phyloP scores from a whole-genome alignment of 1,284 basidiomycete genomes.

The Termitomyces sp. region DNA sequence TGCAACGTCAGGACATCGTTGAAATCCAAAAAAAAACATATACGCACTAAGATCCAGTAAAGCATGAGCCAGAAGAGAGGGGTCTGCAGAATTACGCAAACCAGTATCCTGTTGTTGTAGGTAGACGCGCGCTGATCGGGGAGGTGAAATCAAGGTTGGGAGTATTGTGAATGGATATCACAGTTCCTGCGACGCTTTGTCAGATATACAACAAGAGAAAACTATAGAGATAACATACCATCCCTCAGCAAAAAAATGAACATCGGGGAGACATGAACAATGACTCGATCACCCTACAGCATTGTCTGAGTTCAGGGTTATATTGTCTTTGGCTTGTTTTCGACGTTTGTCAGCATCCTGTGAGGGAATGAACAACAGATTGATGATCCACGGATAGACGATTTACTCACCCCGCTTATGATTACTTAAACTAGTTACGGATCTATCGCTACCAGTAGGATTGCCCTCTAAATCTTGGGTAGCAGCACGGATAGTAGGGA shows the following conservation, averaged over 20 bases:
- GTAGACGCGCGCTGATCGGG: constrained; percentile 55
- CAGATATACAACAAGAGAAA: not conserved
- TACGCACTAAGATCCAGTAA: constrained; percentile 56
- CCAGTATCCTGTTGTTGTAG: constrained; percentile 51
- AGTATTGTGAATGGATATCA: constrained; percentile 53
- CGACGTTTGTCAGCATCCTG: constrained; percentile 20
- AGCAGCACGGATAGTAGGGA: constrained; percentile 3
- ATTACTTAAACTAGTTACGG: constrained; percentile 14
- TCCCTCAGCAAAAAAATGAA: constrained; percentile 63
- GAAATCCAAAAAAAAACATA: not conserved
- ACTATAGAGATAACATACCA: constrained; percentile 32
- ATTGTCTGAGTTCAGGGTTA: constrained; percentile 18
- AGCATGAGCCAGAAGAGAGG: constrained; percentile 57
- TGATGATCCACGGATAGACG: not conserved
- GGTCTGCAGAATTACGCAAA: constrained; percentile 54
- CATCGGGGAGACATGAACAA: constrained; percentile 55
- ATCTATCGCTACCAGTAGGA: constrained; percentile 3
- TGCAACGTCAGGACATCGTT: not conserved
- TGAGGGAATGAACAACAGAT: not conserved
- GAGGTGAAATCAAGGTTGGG: constrained; percentile 45
- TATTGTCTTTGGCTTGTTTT: constrained; percentile 24
- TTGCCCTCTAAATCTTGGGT: constrained; percentile 16
- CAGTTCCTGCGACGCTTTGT: constrained; percentile 40
- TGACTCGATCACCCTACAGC: constrained; percentile 47
- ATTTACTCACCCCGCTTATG: constrained; percentile 3